Base-by-base conservation (phyloP, 1,139 yeast species). In the Wickerhamomyces sp. region DNA sequence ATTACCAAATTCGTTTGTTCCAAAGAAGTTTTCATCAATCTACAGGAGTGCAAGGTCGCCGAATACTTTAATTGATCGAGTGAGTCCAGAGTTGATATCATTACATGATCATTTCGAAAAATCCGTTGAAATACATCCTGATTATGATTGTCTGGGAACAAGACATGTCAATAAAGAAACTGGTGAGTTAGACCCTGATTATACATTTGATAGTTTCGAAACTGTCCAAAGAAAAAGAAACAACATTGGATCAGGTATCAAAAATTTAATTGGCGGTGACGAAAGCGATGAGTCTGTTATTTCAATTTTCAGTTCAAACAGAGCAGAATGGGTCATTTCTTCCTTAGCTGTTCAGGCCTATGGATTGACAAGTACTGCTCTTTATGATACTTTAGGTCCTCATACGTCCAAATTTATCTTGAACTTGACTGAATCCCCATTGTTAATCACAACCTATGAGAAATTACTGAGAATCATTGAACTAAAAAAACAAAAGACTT, bases 301-400 rank as follows among this genome's bases (percentile, higher is more conserved):
- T n/a, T 69, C 81, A 1, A 56, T 82, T 27, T 76, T 75, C 59
- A 73, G 84, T 14, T 72, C 76, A 43, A 82, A 82, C 60, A 64
- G 78, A 46, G 66, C 72, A 8, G 84, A 81, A 57, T 82, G 88
- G 88, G 65, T 71, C 7, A 58, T 81, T 29, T 61, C 84, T n/a
- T 85, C 81, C 56, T 61, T 79, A 52, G 85, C 85, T 0, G 74
- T 81, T 53, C 70, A 72, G 39, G 64, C 75, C 13, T 77, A 72
- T 58, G 67, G 75, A 26, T 59, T 82, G 47, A 66, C 79, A 36
- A 72, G 72, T 51, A 82, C 85, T n/a, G 76, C 86, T 2, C 64
- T 82, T 45, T 82, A 82, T 60, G 84, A 81, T 52, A 79, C 87
- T 4, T 65, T 82, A 56, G 88, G 88, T 1, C 74, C 80, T 1